These are phyloP conservation scores for Populus deltoides DNA, from an alignment of 345 rosid species.

Conservation along the genomic window DNA sequence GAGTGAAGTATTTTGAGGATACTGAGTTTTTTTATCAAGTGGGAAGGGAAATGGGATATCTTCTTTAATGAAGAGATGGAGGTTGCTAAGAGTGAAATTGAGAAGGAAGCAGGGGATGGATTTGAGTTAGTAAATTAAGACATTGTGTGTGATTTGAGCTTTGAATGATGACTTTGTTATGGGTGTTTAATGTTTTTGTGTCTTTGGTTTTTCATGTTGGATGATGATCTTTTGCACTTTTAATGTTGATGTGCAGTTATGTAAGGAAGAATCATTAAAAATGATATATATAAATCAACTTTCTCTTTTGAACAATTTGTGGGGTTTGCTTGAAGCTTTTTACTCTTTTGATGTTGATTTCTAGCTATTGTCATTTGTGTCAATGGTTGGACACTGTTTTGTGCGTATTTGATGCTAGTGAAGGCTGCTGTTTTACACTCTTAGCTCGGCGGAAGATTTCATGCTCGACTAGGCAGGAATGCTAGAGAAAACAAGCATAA, in stretches of 20 bases:
- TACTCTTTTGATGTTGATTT: not conserved
- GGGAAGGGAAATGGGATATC: conserved; percentile 92
- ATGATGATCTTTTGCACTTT: not conserved
- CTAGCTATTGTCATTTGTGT: not conserved
- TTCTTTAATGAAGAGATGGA: conserved; percentile 79
- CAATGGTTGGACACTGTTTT: not conserved
- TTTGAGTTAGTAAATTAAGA: conserved; percentile 18
- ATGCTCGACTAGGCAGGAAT: not conserved
- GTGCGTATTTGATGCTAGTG: not conserved
- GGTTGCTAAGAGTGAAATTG: conserved; percentile 48
- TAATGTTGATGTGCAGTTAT: not conserved
- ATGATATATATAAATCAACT: not conserved
- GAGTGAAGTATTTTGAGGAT: conserved; percentile 84
- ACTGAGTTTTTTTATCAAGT: conserved; percentile 77
- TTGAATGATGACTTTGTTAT: not conserved
- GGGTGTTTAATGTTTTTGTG: not conserved
- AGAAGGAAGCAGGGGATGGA: conserved; percentile 27
- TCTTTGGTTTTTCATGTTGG: not conserved
- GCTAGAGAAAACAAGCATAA: too few species aligned
- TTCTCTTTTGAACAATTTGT: not conserved
- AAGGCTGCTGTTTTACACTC: not conserved
- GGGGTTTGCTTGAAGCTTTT: not conserved
- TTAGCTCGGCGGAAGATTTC: not conserved
- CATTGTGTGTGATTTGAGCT: not conserved
- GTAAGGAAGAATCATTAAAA: not conserved